Evolutionary conservation across 2,329 filamentous ascomycete genomes (phyloP).

Genomic region (Helotiales sp.): DNA sequence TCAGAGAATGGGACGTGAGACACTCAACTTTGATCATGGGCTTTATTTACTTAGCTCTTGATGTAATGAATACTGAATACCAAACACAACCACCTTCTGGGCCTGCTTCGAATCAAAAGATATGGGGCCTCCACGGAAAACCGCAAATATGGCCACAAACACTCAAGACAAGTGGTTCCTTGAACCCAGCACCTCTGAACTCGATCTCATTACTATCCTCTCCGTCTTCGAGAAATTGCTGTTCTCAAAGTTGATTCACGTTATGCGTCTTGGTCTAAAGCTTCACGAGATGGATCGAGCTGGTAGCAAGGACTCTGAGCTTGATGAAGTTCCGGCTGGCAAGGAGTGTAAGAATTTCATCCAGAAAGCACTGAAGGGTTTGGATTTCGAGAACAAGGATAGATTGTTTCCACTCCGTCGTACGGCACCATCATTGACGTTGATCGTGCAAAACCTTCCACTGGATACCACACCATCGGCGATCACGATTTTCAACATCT

Average conservation of each 20-base stretch:
- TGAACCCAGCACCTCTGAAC: not conserved
- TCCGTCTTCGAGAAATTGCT: not conserved
- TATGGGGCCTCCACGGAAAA: too few relatives aligned
- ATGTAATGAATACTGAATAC: too few relatives aligned
- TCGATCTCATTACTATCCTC: not conserved
- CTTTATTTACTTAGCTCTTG: too few relatives aligned
- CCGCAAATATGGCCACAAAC: too few relatives aligned
- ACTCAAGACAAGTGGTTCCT: not conserved
- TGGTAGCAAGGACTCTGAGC: not conserved
- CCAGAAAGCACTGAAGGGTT: not conserved
- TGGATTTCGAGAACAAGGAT: not conserved
- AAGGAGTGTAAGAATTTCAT: not conserved
- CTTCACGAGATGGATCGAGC: not conserved
- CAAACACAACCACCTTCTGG: too few relatives aligned
- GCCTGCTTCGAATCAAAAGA: too few relatives aligned
- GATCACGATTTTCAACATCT: slow-evolving; percentile 9
- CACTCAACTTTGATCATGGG: too few relatives aligned
- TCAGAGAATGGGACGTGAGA: too few relatives aligned
- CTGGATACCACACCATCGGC: not conserved
- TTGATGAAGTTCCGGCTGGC: not conserved
- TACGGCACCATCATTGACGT: slow-evolving; percentile 8
- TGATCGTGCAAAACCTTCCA: not conserved
- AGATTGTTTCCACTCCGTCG: slow-evolving; percentile 14
- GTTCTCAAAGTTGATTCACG: not conserved
- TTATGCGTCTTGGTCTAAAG: not conserved